Evolutionary conservation across 768 basidiomycete species (phyloP).

Genomic region (Lentinula raphanica): DNA sequence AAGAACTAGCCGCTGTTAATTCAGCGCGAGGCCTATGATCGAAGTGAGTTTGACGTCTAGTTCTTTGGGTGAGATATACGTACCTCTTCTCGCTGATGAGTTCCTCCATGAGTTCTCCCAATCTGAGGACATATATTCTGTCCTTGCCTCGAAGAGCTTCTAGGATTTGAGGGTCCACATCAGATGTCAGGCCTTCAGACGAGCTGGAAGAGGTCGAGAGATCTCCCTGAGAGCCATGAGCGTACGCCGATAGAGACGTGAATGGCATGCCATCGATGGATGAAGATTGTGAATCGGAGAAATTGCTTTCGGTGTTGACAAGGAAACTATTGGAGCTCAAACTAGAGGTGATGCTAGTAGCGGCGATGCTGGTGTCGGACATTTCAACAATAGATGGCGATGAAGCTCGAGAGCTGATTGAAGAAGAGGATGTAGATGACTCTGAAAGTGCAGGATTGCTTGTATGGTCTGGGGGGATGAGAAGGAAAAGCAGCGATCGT

Average conservation of each 20-base stretch:
- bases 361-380: conserved; percentile 5
- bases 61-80: conserved; percentile 21
- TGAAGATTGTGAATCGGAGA: conserved; percentile 16
- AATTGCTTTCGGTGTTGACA: background rate
- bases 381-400: conserved; percentile 10
- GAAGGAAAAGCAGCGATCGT: conserved; percentile 9
- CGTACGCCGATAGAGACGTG: conserved; percentile 17
- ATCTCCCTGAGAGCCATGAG: conserved; percentile 20
- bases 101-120: conserved; percentile 82
- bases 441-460: conserved; percentile 4
- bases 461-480: conserved; percentile 2
- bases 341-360: conserved; percentile 10
- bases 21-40: conserved; percentile 54
- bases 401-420: conserved; percentile 5
- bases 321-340: conserved; percentile 10
- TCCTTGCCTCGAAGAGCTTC: conserved; percentile 88
- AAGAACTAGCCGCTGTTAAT: conserved; percentile 65
- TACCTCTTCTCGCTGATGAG: conserved; percentile 74
- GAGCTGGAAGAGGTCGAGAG: conserved; percentile 16
- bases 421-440: conserved; percentile 10
- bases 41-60: background rate
- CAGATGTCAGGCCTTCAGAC: conserved; percentile 23
- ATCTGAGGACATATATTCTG: conserved; percentile 79
- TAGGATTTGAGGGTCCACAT: conserved; percentile 74
- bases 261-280: conserved; percentile 9